Base-by-base conservation (phyloP, 306 rosid species). In the Vigna nakashimae region DNA sequence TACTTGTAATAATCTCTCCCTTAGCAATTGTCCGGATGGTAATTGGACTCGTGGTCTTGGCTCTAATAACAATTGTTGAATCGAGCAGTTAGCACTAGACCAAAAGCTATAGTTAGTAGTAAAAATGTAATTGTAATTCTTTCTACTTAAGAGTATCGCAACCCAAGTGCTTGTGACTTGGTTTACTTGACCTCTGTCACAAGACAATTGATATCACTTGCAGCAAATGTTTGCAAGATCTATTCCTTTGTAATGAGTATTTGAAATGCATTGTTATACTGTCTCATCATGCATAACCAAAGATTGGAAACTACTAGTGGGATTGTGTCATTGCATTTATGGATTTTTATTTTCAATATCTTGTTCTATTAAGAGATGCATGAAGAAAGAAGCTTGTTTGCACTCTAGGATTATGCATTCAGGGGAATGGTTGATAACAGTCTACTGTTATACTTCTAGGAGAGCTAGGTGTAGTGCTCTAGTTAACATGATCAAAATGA, bases 301-400 rank as follows among this genome's bases (percentile, higher is more conserved):
- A 65, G 15, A 20, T 65, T 12, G 16, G n/a, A 60, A 60, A 60
- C 43, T 51, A 42, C 43, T 34, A 28, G 69, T 77, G 34, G 48
- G 74, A 65, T 75, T 75, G 6, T 55, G 42, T 43, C 24, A 5
- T 63, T 42, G 68, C 45, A 1, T 57, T n/a, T 20, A 45, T 17
- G 36, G 34, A 30, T 30, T 24, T n/a, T 45, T 26, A 2, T 26
- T 57, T 17, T 56, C 17, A 16, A n/a, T 55, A 40, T 67, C 24
- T 77, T 46, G 18, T 55, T 46, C 51, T 30, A 30, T 57, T 46
- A 52, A 58, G 68, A 77, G 49, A 63, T 16, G 69, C 46, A 63
- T 63, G 68, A 10, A 32, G 66, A 5, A 60, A 32, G 66, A 60
- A 60, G 74, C 69, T 26, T 43, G 69, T 43, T 45, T 65, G 45